Base-by-base conservation (phyloP, 495 filamentous ascomycete species). In the Clohesyomyces aquaticus region DNA sequence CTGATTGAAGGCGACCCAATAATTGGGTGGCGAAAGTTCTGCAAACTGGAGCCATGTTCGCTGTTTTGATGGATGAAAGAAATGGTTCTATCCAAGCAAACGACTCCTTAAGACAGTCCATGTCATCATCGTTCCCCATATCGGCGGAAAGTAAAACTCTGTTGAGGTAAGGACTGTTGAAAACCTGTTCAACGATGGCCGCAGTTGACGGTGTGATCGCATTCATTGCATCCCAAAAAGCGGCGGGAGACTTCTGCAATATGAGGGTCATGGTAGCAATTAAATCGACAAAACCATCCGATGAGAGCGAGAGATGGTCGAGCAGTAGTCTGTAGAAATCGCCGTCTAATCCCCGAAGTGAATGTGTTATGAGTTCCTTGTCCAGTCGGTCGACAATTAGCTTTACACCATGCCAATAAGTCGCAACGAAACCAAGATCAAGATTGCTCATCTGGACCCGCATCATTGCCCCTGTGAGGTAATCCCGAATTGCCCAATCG, bases 161-260 rank as follows among this genome's bases (percentile, higher is more conserved):
- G 43, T 83, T 80, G 63, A 91, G 87, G 32, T 85, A 84, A 18
- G 85, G 82, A 65, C 86, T 91, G 53, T 82, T 82, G 71, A 93
- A 88, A 48, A 94, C 83, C 53, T 88, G 83, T 63, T 95, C 90
- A 49, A 89, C 83, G 42, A 96, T 79, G 26, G 84, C 80, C 28
- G 85, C 83, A 12, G 63, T 50, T 14, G 52, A 55, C 6, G 90
- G 87, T 1, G 88, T 88, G 47, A 91, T 88, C 16, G 87, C 81
- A 28, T 88, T 88, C 78, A 91, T 88, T 0, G 91, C 89, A 64
- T 88, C 87, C 92, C 92, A 96, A 68, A 96, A 95, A 58, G 88
- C 87, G 45, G 80, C 82, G 0, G 89, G 82, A 0, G 90, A 87
- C 59, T 88, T 88, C 58, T 86, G 82, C 45, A 97, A 76, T 14